A percentile compares a stretch with the other conserved stretches of the same genome.
phyloP scores from a whole-genome alignment of 805 yeast genomes.

The Nematodospora valgi region DNA sequence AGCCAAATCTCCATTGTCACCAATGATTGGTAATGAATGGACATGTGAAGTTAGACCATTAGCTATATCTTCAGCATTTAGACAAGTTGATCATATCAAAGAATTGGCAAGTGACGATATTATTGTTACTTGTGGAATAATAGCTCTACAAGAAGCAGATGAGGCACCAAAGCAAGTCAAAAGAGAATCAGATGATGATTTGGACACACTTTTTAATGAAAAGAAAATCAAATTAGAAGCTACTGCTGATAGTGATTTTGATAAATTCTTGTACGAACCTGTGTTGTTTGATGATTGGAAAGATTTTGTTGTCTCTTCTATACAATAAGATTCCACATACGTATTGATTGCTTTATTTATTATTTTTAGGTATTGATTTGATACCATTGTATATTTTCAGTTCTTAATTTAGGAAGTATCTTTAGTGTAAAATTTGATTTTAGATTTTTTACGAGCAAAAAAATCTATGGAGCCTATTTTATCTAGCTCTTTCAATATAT shows the following conservation, averaged over 20 bases:
- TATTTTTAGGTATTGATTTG: constrained; percentile 3
- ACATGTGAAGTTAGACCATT: constrained; percentile 44
- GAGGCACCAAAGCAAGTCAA: neutral
- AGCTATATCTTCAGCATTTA: constrained; percentile 44
- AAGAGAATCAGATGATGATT: constrained; percentile 24
- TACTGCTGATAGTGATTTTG: constrained; percentile 13
- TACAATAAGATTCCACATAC: constrained; percentile 9
- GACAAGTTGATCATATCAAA: constrained; percentile 37
- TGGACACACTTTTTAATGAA: constrained; percentile 35
- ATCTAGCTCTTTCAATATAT: too few species aligned
- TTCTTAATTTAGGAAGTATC: too few species aligned
- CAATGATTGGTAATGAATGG: constrained; percentile 33
- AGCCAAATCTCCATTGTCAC: constrained; percentile 37
- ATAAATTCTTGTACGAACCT: constrained; percentile 25
- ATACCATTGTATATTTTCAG: neutral
- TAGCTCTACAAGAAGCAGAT: constrained; percentile 5
- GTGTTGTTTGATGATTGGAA: constrained; percentile 36
- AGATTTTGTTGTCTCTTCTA: constrained; percentile 19
- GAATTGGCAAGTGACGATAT: constrained; percentile 28
- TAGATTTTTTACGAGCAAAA: constrained; percentile 1
- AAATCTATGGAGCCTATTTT: neutral
- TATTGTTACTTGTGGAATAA: constrained; percentile 19
- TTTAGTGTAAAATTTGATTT: too few species aligned
- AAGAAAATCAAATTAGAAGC: constrained; percentile 24
- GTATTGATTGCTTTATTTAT: neutral